Evolutionary conservation across 441 rosid genomes (phyloP), one percentile per base, ranked within the genome.

Genomic region (Populus trichocarpa): DNA sequence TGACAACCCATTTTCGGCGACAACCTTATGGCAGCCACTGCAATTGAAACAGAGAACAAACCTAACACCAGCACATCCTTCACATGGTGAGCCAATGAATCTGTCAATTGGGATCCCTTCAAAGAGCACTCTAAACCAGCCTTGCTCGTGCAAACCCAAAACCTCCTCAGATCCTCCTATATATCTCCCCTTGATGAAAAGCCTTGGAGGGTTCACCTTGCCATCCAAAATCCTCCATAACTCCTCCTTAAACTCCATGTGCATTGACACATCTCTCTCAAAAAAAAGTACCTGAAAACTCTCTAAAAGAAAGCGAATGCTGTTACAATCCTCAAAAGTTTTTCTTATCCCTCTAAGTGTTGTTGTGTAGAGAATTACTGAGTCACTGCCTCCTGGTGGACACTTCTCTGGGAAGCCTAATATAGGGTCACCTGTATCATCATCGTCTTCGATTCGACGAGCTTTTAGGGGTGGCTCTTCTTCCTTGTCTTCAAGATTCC

Each of bases 151-250:
- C 80, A 96, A 80, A 3, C 85, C 75, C 65, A 90, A 75, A 35
- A 92, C 93, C 81, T 91, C 94, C 42, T 92, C 96, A 20, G 91
- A 96, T 80, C 95, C 98, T 63, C 99, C 99, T 23, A 96, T 86
- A 81, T 85, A 86, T 82, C 90, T 92, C 53, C 97, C 98, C 76
- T 78, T 88, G 16, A 96, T 81, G 82, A 96, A 96, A 63, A 96
- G 85, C 81, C 87, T 90, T 4, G 99, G 98, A 36, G 93, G 91
- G 33, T 86, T 79, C n/a, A 81, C 88, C 81, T 87, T 86, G 3
- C 81, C 85, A 0, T 87, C 93, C 75, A 90, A 74, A 30, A 90
- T 77, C 76, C 81, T 81, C 95, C 93, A 86, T 75, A 92, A 77
- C 82, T 91, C 97, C 65, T 91, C 97, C 83, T 90, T 86, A 80